These are phyloP conservation scores for Tilletiopsis washingtonensis DNA, from an alignment of 1,284 basidiomycete genomes.

Conservation along the genomic window DNA sequence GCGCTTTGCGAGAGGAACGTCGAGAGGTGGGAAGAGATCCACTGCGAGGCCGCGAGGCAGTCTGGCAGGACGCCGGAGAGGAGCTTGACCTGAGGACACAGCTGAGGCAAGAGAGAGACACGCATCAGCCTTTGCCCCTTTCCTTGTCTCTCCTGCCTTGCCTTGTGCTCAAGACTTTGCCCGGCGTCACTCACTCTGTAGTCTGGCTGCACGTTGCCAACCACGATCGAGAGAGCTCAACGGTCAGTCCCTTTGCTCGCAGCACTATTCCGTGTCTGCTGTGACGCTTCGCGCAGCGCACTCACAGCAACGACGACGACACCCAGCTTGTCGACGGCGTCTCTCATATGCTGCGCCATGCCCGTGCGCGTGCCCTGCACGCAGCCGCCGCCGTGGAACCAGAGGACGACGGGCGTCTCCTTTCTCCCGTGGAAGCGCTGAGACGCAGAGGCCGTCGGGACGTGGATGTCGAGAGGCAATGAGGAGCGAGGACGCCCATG, in stretches of 20 bases:
- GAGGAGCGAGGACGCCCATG: too few species aligned
- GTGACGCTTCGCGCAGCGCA: background rate
- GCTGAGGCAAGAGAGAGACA: background rate
- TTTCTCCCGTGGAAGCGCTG: too few species aligned
- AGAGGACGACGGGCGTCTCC: slow-evolving; percentile 12
- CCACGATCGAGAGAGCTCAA: background rate
- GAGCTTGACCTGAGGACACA: slow-evolving; percentile 11
- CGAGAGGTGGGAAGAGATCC: slow-evolving; percentile 21
- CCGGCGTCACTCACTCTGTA: background rate
- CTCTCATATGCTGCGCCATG: background rate
- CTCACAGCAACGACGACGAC: background rate
- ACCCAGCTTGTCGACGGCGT: background rate
- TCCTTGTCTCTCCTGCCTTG: too few species aligned
- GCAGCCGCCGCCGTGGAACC: slow-evolving; percentile 34
- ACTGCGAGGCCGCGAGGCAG: slow-evolving; percentile 33
- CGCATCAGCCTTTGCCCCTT: too few species aligned
- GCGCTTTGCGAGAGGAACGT: slow-evolving; percentile 12
- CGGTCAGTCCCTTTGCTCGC: background rate
- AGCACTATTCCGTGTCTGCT: background rate
- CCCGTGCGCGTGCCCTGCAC: slow-evolving; percentile 10
- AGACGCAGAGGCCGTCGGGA: too few species aligned
- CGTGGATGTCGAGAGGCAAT: too few species aligned
- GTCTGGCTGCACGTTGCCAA: background rate
- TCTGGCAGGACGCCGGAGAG: slow-evolving; percentile 23
- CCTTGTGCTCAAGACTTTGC: too few species aligned